A percentile compares a stretch with the other conserved stretches of the same genome.
These are phyloP conservation scores for Isabelozyma gotoi DNA, from an alignment of 805 yeast genomes.

Conservation along the genomic window DNA sequence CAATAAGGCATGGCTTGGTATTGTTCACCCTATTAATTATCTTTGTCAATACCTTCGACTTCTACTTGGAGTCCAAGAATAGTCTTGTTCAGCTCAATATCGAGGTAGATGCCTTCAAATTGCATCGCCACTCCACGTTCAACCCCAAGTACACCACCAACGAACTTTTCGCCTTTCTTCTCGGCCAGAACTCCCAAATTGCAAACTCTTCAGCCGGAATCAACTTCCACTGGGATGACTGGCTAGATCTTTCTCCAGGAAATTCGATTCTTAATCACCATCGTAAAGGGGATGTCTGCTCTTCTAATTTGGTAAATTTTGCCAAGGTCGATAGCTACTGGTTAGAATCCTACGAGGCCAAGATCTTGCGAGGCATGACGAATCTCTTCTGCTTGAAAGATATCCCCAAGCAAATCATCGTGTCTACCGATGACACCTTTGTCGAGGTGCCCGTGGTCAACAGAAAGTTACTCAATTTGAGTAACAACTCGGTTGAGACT, in stretches of 20 bases:
- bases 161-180: background rate
- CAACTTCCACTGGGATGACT: slow-evolving; percentile 43
- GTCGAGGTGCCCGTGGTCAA: slow-evolving; percentile 29
- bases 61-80: background rate
- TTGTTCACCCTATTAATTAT: background rate
- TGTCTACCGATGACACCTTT: slow-evolving; percentile 21
- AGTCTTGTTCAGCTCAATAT: background rate
- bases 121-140: background rate
- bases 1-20: slow-evolving; percentile 11
- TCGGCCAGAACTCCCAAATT: slow-evolving; percentile 1
- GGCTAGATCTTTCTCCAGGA: slow-evolving; percentile 31
- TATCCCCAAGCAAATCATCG: slow-evolving; percentile 24
- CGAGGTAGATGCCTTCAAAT: background rate
- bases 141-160: slow-evolving; percentile 1
- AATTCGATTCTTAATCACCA: slow-evolving; percentile 15
- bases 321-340: slow-evolving; percentile 32
- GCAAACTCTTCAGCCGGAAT: slow-evolving; percentile 17
- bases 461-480: slow-evolving; percentile 13
- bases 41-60: background rate
- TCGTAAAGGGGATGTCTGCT: slow-evolving; percentile 24
- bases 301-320: slow-evolving; percentile 13
- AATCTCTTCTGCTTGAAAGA: slow-evolving; percentile 30
- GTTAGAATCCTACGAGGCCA: slow-evolving; percentile 31
- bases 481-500: background rate
- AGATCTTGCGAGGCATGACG: slow-evolving; percentile 33